Conservation (phyloP, 768 basidiomycete genomes). For the Wakefieldia striispora region DNA sequence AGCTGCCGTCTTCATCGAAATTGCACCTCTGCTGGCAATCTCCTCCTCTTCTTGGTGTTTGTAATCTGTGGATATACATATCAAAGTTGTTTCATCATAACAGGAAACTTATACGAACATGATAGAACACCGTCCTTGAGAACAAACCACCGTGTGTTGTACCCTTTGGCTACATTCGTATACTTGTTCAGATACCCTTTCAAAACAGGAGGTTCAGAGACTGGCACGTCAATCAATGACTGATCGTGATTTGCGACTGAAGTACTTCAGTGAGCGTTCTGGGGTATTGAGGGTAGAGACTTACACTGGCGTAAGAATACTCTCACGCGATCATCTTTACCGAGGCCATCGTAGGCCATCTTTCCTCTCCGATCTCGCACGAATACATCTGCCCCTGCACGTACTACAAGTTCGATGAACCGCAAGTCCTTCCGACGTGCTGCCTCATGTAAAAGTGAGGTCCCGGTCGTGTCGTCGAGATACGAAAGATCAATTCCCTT, state of each 20-base stretch:
- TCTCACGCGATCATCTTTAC: constrained; percentile 77
- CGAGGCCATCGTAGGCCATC: constrained; percentile 62
- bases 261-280: not conserved
- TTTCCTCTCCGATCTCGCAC: constrained; percentile 76
- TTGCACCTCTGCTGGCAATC: constrained; percentile 80
- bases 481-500: constrained; percentile 75
- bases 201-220: constrained; percentile 56
- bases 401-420: constrained; percentile 79
- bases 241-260: constrained; percentile 80
- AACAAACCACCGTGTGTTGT: constrained; percentile 90
- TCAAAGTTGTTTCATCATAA: not conserved
- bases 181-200: constrained; percentile 90
- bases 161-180: constrained; percentile 88
- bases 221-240: constrained; percentile 53
- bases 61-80: constrained; percentile 51
- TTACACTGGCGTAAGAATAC: constrained; percentile 82
- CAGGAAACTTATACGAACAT: constrained; percentile 47
- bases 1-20: constrained; percentile 78
- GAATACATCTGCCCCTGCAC: constrained; percentile 88
- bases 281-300: constrained; percentile 26
- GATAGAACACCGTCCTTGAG: constrained; percentile 82
- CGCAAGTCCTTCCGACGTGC: constrained; percentile 76
- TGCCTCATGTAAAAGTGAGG: constrained; percentile 83
- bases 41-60: constrained; percentile 89
- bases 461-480: constrained; percentile 75